Base-by-base conservation (phyloP, 2,329 filamentous ascomycete genomes). In the Phyllosticta citribraziliensis region DNA sequence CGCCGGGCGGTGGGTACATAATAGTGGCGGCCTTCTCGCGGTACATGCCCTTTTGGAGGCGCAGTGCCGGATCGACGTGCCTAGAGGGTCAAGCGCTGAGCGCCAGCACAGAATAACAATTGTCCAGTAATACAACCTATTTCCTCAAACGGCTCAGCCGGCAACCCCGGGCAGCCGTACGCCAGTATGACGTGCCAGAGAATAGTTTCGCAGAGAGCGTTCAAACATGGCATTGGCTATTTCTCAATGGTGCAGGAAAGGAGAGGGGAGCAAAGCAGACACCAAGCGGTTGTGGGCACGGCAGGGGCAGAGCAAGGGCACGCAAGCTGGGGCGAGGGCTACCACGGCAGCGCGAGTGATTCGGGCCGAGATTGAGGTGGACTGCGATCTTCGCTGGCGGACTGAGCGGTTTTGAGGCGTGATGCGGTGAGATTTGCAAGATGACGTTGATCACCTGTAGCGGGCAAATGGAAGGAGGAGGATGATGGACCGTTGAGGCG, bases 361-460 rank as follows among this genome's bases (percentile, higher is more conserved):
- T 61, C 59, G 59, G 59, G 55, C 59, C 59, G 59, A 61, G 53
- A 60, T 60, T 56, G 53, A 52, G 55, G 59, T 57, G 54, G 59
- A 50, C 52, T 61, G 55, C 11, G 59, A 57, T 61, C 59, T 56
- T 61, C 59, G 50, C 55, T 61, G 35, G 58, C 58, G 58, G 58
- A 47, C 40, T 47, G 40, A 47, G 40, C 40, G 40, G 40, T 47
- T 47, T 61, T 56, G 58, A 60, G 53, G 22, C 22, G 27, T 47
- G 55, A 40, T 56, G 55, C 59, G 55, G 59, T 57, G 55, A 61
- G 59, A 61, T 52, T 61, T 54, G 54, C 55, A 57, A 54, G 47
- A 22, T 24, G 52, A 22, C 11, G 52, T n/a, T 22, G 52, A 53
- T 53, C 52, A n/a, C 6, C n/a, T 40, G 12, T 8, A 5, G 5